phyloP scores from a whole-genome alignment of 1,139 yeast species.

The Taphrina confusa region DNA sequence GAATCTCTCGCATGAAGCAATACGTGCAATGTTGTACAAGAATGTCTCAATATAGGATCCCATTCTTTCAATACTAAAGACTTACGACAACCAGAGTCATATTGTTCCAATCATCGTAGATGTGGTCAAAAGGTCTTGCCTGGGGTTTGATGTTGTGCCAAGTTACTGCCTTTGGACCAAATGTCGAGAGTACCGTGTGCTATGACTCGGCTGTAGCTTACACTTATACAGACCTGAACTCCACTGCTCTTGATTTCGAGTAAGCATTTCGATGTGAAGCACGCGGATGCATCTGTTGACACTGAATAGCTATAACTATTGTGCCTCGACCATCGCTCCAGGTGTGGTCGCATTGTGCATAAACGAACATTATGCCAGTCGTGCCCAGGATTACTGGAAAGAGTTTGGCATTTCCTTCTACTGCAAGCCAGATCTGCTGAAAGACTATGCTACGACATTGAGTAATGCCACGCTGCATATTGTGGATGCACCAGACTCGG shows the following conservation, averaged over 20 bases:
- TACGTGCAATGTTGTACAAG: too few relatives aligned
- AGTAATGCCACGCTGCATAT: conserved; percentile 3
- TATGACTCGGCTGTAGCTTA: not conserved
- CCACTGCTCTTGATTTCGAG: conserved; percentile 3
- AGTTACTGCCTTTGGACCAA: not conserved
- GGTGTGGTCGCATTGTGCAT: conserved; percentile 13
- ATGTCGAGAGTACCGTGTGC: not conserved
- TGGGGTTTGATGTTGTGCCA: too few relatives aligned
- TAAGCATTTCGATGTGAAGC: not conserved
- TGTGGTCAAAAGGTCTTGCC: too few relatives aligned
- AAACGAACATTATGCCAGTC: not conserved
- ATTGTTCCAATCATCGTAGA: too few relatives aligned
- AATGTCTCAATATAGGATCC: too few relatives aligned
- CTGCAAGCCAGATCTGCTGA: not conserved
- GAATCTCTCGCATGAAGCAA: too few relatives aligned
- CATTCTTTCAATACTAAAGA: too few relatives aligned
- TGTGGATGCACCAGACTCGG: not conserved
- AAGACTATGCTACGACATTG: conserved; percentile 5
- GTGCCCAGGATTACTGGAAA: not conserved
- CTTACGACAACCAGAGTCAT: too few relatives aligned
- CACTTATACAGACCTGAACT: conserved; percentile 12
- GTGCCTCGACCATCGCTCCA: conserved; percentile 3
- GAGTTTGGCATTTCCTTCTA: conserved; percentile 1
- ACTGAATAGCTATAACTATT: not conserved
- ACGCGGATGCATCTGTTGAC: not conserved